These are phyloP conservation scores for Clavispora fructus DNA, from an alignment of 805 yeast genomes.

Conservation along the genomic window DNA sequence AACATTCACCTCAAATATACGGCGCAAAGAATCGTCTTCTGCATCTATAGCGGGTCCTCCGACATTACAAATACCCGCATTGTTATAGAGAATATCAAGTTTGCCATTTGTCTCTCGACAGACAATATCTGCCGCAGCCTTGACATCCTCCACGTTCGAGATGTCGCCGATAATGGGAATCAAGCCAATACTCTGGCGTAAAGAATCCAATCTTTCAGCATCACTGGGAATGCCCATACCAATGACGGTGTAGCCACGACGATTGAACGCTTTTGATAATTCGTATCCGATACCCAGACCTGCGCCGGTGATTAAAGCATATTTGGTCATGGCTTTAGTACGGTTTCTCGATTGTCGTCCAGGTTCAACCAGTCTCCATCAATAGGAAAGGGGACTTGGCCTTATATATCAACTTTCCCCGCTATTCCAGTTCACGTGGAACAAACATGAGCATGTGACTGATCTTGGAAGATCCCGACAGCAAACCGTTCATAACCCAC, in stretches of 20 bases:
- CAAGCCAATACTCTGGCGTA: conserved; percentile 20
- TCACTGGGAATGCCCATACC: conserved; percentile 28
- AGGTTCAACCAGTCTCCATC: too few species aligned
- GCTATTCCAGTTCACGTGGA: too few species aligned
- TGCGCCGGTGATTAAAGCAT: conserved; percentile 15
- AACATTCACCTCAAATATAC: conserved; percentile 30
- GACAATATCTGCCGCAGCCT: conserved; percentile 18
- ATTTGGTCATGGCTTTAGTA: conserved; percentile 4
- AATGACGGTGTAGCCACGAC: conserved; percentile 34
- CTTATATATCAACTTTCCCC: too few species aligned
- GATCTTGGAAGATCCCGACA: too few species aligned
- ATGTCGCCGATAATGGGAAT: conserved; percentile 32
- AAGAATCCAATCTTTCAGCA: conserved; percentile 21
- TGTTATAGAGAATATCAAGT: conserved; percentile 36
- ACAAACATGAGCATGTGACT: too few species aligned
- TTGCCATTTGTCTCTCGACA: conserved; percentile 16
- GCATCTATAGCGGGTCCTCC: conserved; percentile 30
- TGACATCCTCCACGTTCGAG: conserved; percentile 14
- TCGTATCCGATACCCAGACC: conserved; percentile 14
- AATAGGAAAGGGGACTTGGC: too few species aligned
- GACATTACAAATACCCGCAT: conserved; percentile 32
- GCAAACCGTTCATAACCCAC: too few species aligned
- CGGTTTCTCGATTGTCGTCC: too few species aligned
- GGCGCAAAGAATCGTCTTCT: conserved; percentile 18
- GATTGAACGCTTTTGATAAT: conserved; percentile 9